A percentile compares a stretch with the other conserved stretches of the same genome.
Evolutionary conservation across 2,329 filamentous ascomycete species (phyloP).

Genomic region (Pochonia chlamydosporia): DNA sequence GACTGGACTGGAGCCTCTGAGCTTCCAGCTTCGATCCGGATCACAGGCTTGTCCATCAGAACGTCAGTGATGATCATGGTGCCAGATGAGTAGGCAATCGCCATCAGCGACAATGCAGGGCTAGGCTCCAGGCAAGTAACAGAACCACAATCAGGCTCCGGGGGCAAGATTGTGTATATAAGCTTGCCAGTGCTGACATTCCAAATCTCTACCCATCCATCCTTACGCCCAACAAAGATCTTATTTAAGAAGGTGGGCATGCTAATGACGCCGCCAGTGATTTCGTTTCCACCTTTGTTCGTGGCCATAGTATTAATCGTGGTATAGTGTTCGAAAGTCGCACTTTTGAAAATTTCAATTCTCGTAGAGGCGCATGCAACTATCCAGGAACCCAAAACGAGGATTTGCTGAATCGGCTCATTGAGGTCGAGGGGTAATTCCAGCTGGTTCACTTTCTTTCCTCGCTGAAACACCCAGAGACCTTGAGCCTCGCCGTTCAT

Average conservation of each 20-base stretch:
- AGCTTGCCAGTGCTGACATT: constrained; percentile 90
- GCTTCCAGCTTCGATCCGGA: constrained; percentile 62
- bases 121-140: constrained; percentile 85
- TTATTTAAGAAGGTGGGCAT: constrained; percentile 98
- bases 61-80: constrained; percentile 77
- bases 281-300: constrained; percentile 54
- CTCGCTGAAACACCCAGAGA: constrained; percentile 87
- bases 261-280: constrained; percentile 74
- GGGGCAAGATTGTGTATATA: constrained; percentile 82
- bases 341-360: constrained; percentile 85
- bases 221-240: constrained; percentile 78
- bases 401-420: constrained; percentile 69
- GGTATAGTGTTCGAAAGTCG: constrained; percentile 83
- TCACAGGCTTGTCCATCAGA: constrained; percentile 65
- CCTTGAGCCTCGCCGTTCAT: constrained; percentile 52
- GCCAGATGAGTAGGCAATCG: constrained; percentile 80
- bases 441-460: constrained; percentile 75
- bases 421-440: constrained; percentile 58
- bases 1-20: constrained; percentile 65
- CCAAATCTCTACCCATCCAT: constrained; percentile 95
- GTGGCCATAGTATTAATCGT: constrained; percentile 60
- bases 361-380: constrained; percentile 69
- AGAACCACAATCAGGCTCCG: constrained; percentile 63
- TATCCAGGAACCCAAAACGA: constrained; percentile 89
- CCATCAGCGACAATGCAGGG: constrained; percentile 77